Percentiles rank a stretch among this genome's conserved stretches.
These are phyloP conservation scores for Xerocomellus chrysenteron DNA, from an alignment of 768 basidiomycete species.

Conservation along the genomic window DNA sequence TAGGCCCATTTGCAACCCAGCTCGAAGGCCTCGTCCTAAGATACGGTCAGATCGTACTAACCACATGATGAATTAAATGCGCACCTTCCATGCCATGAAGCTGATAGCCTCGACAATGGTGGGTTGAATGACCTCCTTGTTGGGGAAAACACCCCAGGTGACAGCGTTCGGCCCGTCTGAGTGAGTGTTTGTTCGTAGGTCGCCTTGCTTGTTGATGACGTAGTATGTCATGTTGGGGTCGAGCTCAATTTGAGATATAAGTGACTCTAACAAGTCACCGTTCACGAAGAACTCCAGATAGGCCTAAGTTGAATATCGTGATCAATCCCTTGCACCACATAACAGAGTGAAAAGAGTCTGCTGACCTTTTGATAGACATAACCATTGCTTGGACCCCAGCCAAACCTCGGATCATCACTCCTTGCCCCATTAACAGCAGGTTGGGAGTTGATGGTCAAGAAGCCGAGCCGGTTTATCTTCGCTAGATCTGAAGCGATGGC, in stretches of 20 bases:
- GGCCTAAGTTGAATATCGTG: slow-evolving; percentile 51
- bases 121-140: slow-evolving; percentile 94
- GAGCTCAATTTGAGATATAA: slow-evolving; percentile 80
- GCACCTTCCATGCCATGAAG: slow-evolving; percentile 97
- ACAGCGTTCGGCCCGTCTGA: slow-evolving; percentile 98
- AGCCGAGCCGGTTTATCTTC: slow-evolving; percentile 86
- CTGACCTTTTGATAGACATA: slow-evolving; percentile 93
- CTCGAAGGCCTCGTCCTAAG: slow-evolving; percentile 90
- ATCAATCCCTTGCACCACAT: not conserved
- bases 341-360: not conserved
- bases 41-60: not conserved
- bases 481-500: slow-evolving; percentile 78
- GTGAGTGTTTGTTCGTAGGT: slow-evolving; percentile 91
- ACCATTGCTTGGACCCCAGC: slow-evolving; percentile 93
- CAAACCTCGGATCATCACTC: slow-evolving; percentile 82
- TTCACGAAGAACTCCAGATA: slow-evolving; percentile 95
- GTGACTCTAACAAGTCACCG: slow-evolving; percentile 65
- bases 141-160: slow-evolving; percentile 97
- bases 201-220: slow-evolving; percentile 94
- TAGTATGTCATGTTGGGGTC: slow-evolving; percentile 94
- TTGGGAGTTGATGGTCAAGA: slow-evolving; percentile 96
- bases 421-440: slow-evolving; percentile 89
- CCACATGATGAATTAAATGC: slow-evolving; percentile 13
- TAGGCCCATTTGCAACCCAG: slow-evolving; percentile 90
- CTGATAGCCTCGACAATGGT: slow-evolving; percentile 97